Percentiles rank a stretch among this genome's conserved stretches.
These are phyloP conservation scores for Gnomoniopsis smithogilvyi DNA, from an alignment of 2,329 filamentous ascomycete species.

Conservation along the genomic window DNA sequence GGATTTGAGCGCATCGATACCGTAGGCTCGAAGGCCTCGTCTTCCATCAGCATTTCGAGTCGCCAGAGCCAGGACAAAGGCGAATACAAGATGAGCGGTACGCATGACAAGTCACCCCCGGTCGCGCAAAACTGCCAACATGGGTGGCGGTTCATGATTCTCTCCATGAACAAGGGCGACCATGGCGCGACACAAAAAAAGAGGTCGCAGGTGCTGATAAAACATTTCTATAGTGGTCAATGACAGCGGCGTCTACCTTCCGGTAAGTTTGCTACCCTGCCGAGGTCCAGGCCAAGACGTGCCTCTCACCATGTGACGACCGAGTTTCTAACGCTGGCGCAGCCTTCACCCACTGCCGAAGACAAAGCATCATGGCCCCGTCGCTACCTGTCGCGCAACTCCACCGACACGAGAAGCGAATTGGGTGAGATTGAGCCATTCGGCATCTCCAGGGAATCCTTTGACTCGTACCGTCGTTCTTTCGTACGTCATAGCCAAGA, in stretches of 20 bases:
- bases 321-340: slow-evolving; percentile 20
- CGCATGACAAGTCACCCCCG: slow-evolving; percentile 27
- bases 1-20: slow-evolving; percentile 63
- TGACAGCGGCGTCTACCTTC: slow-evolving; percentile 91
- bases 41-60: slow-evolving; percentile 59
- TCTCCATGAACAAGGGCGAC: background rate
- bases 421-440: slow-evolving; percentile 87
- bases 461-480: slow-evolving; percentile 92
- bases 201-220: background rate
- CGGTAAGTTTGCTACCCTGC: slow-evolving; percentile 61
- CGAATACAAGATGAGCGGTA: slow-evolving; percentile 81
- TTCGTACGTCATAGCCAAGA: slow-evolving; percentile 64
- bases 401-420: slow-evolving; percentile 52
- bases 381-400: slow-evolving; percentile 51
- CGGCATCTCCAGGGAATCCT: slow-evolving; percentile 92
- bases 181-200: background rate
- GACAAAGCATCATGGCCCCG: slow-evolving; percentile 70
- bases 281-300: background rate
- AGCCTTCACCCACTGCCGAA: slow-evolving; percentile 85
- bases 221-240: slow-evolving; percentile 69
- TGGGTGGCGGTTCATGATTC: background rate
- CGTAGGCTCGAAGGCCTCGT: slow-evolving; percentile 59
- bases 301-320: background rate
- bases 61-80: slow-evolving; percentile 58
- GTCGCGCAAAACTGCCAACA: background rate